Evolutionary conservation across 2,329 filamentous ascomycete genomes (phyloP).

Genomic region (Aspergillus quadricinctus): DNA sequence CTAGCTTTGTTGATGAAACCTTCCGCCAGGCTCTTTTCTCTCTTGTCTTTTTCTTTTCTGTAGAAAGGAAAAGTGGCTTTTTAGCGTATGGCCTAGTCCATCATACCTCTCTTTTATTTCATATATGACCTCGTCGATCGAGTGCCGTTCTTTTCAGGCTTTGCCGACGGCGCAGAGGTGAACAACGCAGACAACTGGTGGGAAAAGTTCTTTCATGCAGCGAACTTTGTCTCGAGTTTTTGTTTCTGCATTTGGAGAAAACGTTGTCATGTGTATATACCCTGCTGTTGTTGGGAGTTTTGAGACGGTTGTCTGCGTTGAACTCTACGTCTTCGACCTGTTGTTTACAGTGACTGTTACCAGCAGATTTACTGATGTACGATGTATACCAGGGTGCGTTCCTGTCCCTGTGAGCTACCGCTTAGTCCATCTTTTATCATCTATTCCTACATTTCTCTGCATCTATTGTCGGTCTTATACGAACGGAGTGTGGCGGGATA

Average conservation of each 20-base stretch:
- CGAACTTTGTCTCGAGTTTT: conserved; percentile 14
- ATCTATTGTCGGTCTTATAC: conserved; percentile 15
- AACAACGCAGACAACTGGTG: conserved; percentile 10
- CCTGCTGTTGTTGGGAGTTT: conserved; percentile 22
- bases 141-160: conserved; percentile 14
- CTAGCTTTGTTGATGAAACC: conserved; percentile 5
- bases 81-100: conserved; percentile 16
- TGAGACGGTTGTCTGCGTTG: conserved; percentile 21
- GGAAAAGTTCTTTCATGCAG: conserved; percentile 15
- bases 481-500: conserved; percentile 30
- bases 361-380: conserved; percentile 21
- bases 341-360: conserved; percentile 15
- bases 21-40: neutral
- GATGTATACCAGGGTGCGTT: conserved; percentile 28
- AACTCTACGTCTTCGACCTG: conserved; percentile 14
- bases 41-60: conserved; percentile 15
- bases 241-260: conserved; percentile 24
- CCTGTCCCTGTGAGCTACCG: conserved; percentile 15
- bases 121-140: conserved; percentile 16
- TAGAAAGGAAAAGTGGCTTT: conserved; percentile 19
- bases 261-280: conserved; percentile 26
- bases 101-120: conserved; percentile 11
- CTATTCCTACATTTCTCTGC: conserved; percentile 13
- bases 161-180: conserved; percentile 12
- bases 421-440: conserved; percentile 19